Percentiles rank a stretch among this genome's conserved stretches.
phyloP scores from a whole-genome alignment of 352 stramenopile genomes.

The Phytophthora foliorum region DNA sequence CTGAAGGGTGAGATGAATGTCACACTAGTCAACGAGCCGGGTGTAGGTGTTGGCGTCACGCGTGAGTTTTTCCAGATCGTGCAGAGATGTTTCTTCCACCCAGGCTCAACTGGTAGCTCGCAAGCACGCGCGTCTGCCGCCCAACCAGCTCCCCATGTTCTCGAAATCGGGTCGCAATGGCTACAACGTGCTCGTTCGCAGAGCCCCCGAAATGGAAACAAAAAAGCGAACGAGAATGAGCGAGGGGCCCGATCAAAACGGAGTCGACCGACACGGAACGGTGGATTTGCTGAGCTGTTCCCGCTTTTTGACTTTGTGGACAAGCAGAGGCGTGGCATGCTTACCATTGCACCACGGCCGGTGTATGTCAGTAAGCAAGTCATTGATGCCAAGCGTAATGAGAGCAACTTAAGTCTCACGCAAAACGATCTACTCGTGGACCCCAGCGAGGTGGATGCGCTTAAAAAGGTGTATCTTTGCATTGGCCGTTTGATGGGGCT shows the following conservation, averaged over 20 bases:
- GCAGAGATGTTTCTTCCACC: slow-evolving; percentile 66
- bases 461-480: slow-evolving; percentile 75
- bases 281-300: slow-evolving; percentile 48
- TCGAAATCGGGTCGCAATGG: slow-evolving; percentile 72
- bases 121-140: slow-evolving; percentile 4
- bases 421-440: slow-evolving; percentile 56
- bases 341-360: slow-evolving; percentile 47
- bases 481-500: slow-evolving; percentile 71
- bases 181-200: slow-evolving; percentile 62
- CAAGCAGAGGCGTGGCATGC: slow-evolving; percentile 35
- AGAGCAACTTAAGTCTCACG: slow-evolving; percentile 43
- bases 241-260: slow-evolving; percentile 11
- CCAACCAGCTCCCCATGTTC: slow-evolving; percentile 44
- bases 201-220: slow-evolving; percentile 23
- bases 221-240: slow-evolving; percentile 12
- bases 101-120: slow-evolving; percentile 21
- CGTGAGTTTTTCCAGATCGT: slow-evolving; percentile 85
- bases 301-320: slow-evolving; percentile 66
- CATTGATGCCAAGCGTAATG: slow-evolving; percentile 47
- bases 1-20: slow-evolving; percentile 74
- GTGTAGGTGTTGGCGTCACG: slow-evolving; percentile 68
- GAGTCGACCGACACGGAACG: slow-evolving; percentile 5
- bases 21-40: slow-evolving; percentile 74
- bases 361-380: slow-evolving; percentile 43
- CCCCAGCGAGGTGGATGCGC: slow-evolving; percentile 37